Evolutionary conservation across 495 filamentous ascomycete genomes (phyloP), one percentile per base, ranked within the genome.

Genomic region (Podospora appendiculata): DNA sequence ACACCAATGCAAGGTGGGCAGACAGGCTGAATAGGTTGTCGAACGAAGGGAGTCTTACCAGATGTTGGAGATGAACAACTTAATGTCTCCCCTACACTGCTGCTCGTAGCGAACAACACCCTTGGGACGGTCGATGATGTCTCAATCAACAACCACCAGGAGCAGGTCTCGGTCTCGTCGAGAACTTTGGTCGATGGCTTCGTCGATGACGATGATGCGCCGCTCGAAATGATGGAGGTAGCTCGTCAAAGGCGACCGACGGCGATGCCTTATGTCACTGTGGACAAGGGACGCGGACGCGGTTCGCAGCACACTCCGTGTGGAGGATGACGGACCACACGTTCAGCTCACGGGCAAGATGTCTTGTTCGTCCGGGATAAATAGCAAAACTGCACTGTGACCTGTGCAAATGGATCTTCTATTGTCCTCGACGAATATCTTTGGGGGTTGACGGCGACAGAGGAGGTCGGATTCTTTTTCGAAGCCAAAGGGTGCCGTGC

Each of bases 1-100:
- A 25, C 25, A 25, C 25, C 25, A 25, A 25, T 5, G 5, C 25
- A 25, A 25, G 25, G 25, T 25, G 25, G 35, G 25, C 10, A 16
- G 5, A 35, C 6, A 47, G 12, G 45, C 11, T 12, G 18, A 9
- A 7, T 16, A n/a, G 25, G 14, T 7, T n/a, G n/a, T 14, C 45
- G 33, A 38, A 33, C 43, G 52, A 55, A 52, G 47, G 45, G 53
- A 51, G 54, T 67, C 87, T 83, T 87, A 89, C 86, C 83, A 75
- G 79, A 68, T 75, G 76, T 75, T 82, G 87, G 90, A 95, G 90
- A 95, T 88, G 78, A 88, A 95, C 91, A 95, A 96, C 62, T 84
- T 70, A 96, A 96, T 96, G 91, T 89, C 85, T 96, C 91, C 88
- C 89, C 84, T 72, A 68, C 68, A 70, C 57, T 63, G 61, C 61